Percentiles rank a stretch among this genome's conserved stretches.
These are phyloP conservation scores for Melastoma malabathricum DNA, from an alignment of 345 rosid genomes.

Conservation along the genomic window DNA sequence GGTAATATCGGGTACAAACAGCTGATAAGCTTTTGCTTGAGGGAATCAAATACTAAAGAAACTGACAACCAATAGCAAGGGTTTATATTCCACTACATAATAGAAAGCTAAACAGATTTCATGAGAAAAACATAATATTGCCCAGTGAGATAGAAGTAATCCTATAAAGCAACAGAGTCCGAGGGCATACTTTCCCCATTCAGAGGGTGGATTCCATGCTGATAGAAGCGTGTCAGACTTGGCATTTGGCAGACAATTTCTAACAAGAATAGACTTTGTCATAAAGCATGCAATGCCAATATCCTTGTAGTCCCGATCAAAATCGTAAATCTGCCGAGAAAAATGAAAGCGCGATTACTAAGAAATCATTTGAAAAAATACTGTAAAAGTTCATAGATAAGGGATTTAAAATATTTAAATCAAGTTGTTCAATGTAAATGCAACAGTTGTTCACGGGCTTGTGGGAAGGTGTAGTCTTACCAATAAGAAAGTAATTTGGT, in stretches of 20 bases:
- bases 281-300: slow-evolving; percentile 88
- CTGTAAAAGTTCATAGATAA: too few species aligned
- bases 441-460: too few species aligned
- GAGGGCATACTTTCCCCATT: slow-evolving; percentile 86
- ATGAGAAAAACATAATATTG: background rate
- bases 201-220: slow-evolving; percentile 95
- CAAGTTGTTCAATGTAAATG: too few species aligned
- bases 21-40: too few species aligned
- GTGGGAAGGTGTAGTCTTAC: too few species aligned
- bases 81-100: too few species aligned
- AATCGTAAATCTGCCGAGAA: slow-evolving; percentile 69
- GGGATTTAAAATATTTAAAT: too few species aligned
- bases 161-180: slow-evolving; percentile 6
- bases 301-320: slow-evolving; percentile 97
- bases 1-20: too few species aligned
- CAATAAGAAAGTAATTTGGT: too few species aligned
- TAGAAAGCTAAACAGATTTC: too few species aligned
- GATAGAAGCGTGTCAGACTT: slow-evolving; percentile 89
- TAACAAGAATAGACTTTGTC: slow-evolving; percentile 67
- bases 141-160: slow-evolving; percentile 1
- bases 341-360: background rate
- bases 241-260: slow-evolving; percentile 69
- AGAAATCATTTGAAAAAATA: too few species aligned
- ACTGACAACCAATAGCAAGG: background rate
- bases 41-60: too few species aligned